These are phyloP conservation scores for Pleurotus eryngii DNA, from an alignment of 768 basidiomycete species.

Conservation along the genomic window DNA sequence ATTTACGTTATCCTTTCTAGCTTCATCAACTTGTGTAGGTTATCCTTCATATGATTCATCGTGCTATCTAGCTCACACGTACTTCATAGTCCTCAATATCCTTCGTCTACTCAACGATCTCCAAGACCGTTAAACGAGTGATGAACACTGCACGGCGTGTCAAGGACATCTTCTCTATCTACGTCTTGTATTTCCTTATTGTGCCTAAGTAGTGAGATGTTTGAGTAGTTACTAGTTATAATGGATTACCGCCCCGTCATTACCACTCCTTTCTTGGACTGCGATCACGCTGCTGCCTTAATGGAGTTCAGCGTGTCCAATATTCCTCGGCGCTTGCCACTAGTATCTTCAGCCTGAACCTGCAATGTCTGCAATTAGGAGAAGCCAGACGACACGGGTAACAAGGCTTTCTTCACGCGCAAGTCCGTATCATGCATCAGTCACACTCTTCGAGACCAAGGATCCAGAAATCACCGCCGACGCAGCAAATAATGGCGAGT, in stretches of 20 bases:
- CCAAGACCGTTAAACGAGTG: conserved; percentile 37
- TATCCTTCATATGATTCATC: no score
- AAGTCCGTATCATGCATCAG: conserved; percentile 41
- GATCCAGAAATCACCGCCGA: conserved; percentile 6
- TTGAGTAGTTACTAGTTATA: no score
- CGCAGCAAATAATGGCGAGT: neutral
- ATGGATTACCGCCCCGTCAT: no score
- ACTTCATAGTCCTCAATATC: conserved; percentile 68
- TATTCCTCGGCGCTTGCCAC: no score
- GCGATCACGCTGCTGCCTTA: no score
- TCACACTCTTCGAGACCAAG: conserved; percentile 36
- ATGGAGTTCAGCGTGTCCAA: no score
- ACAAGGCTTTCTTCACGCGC: conserved; percentile 33
- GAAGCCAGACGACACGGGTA: conserved; percentile 23
- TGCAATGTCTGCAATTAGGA: conserved; percentile 21
- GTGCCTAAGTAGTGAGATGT: no score
- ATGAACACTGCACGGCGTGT: no score
- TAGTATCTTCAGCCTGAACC: conserved; percentile 20
- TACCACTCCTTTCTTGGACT: no score
- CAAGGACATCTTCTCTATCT: no score
- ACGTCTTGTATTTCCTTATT: no score
- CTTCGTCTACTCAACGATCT: conserved; percentile 73
- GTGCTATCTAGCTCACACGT: no score
- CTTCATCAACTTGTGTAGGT: conserved; percentile 85
- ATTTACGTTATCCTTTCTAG: conserved; percentile 28